Evolutionary conservation across 164 flowering plant genomes (phyloP).

Genomic region (Cinnamomum micranthum): DNA sequence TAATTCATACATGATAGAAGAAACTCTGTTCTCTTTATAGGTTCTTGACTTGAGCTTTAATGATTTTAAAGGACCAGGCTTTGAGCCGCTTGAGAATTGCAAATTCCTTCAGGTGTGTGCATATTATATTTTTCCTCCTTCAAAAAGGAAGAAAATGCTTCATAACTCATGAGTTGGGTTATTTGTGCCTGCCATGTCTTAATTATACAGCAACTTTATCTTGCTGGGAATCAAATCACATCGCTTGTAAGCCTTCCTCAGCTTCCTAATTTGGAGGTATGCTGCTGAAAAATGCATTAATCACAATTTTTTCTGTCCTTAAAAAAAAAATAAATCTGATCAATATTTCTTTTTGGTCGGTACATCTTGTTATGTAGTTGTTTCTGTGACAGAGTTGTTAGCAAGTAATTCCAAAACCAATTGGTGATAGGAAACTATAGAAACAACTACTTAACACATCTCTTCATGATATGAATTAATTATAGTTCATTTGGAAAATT

Average conservation of each 20-base stretch:
- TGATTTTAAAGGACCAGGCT: slow-evolving; percentile 96
- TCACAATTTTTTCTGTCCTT: not conserved
- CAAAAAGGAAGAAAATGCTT: not conserved
- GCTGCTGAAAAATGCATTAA: not conserved
- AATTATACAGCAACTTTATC: slow-evolving; percentile 83
- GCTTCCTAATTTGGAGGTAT: slow-evolving; percentile 98
- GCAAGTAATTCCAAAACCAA: too few relatives aligned
- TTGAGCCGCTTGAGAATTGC: slow-evolving; percentile 97
- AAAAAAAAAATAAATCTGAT: not conserved
- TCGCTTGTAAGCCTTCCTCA: slow-evolving; percentile 89
- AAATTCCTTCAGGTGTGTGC: slow-evolving; percentile 73
- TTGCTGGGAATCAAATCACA: slow-evolving; percentile 98
- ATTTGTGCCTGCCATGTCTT: slow-evolving; percentile 13
- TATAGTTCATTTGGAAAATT: not conserved
- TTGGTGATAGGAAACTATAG: too few relatives aligned
- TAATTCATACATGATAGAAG: not conserved
- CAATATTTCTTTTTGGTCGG: not conserved
- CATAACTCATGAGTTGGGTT: not conserved
- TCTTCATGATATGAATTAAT: not conserved
- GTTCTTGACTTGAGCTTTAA: slow-evolving; percentile 99
- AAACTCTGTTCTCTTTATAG: slow-evolving; percentile 30
- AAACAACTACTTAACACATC: too few relatives aligned
- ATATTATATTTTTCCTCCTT: not conserved
- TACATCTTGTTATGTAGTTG: too few relatives aligned
- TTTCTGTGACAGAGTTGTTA: too few relatives aligned